Evolutionary conservation across 108 stramenopile genomes (phyloP), one percentile per base, ranked within the genome.

Genomic region (Aurantiochytrium sp.): DNA sequence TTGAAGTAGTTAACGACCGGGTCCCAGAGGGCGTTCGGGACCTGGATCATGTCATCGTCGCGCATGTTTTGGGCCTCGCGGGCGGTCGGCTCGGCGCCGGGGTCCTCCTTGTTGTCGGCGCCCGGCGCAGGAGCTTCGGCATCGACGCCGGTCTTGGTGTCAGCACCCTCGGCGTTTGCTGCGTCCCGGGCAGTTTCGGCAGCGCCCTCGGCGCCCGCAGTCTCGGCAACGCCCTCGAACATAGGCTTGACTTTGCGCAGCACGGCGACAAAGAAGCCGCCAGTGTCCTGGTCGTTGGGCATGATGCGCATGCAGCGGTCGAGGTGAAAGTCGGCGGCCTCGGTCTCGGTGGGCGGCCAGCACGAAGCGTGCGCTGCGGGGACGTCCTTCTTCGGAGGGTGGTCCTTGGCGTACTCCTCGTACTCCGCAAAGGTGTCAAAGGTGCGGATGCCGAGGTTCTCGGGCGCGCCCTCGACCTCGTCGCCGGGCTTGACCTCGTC

Each of bases 261-360:
- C 8, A 98, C 88, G 3, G 97, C 95, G 55, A 98, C 96, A 88
- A 98, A 99, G 90, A 99, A 99, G 5, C 98, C 99, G 54, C 98
- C 97, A 0, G 97, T 98, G 87, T 99, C 95, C 93, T 96, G 95
- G 87, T 99, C 98, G 85, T 99, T 97, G 0, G 99, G 97, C 52
- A 97, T 89, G 88, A 95, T 93, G 53, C 99, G 94, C 92, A 98
- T 92, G 91, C 98, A 98, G 48, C 93, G 90, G 39, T 98, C 93
- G 54, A 98, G 90, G 65, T 97, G 65, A 69, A 96, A 92, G 17
- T 55, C 85, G 4, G 86, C 91, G 12, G 91, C 95, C 90, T 97
- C 97, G 55, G 94, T 95, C 27, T 89, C 92, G 15, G 96, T 95
- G 31, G 97, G 97, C 32, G 96, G 96, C 85, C 95, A 69, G 55